Evolutionary conservation across 1,139 yeast species (phyloP), one percentile per base, ranked within the genome.

Genomic region (Scheffersomyces titani): DNA sequence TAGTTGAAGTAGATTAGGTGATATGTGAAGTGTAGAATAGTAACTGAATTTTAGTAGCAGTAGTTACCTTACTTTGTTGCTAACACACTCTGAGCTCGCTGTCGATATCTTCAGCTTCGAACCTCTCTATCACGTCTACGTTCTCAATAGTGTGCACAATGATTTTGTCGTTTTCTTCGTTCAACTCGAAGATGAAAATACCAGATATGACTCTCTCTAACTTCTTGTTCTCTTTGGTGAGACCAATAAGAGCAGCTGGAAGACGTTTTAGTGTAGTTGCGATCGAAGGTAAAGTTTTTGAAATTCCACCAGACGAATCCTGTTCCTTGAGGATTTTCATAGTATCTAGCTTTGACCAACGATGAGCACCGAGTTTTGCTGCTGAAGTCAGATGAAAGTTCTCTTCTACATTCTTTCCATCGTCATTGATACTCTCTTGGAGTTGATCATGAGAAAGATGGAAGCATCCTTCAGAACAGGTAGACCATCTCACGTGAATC

Each of bases 111-210:
- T 74, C 73, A 22, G 74, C 63, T 52, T 76, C 78, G 3, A 70
- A 68, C 54, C 71, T 68, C 60, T 87, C 89, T 53, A 87, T 73
- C 59, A 90, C 81, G 65, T 90, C 91, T 57, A 92, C 82, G 65
- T 90, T 86, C 62, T 91, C 96, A 51, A 92, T 81, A 1, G 92
- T 88, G 68, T 91, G 94, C n/a, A 87, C 90, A 40, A 79, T 56
- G 22, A 92, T 84, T 59, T 77, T 68, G 54, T 84, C 81, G 70
- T 90, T 88, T 44, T 78, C 77, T 16, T 77, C 77, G 66, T 82
- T 85, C 59, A 92, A 78, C 64, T 90, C 96, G 68, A 91, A 91
- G 44, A 90, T 84, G 68, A 92, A 91, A 7, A 89, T 74, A 0
- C 97, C 97, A 53, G 84, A 80, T 16, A 88, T 69, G 3, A 85